Conservation (phyloP, 2,329 filamentous ascomycete species). For the Raffaelea arxii region DNA sequence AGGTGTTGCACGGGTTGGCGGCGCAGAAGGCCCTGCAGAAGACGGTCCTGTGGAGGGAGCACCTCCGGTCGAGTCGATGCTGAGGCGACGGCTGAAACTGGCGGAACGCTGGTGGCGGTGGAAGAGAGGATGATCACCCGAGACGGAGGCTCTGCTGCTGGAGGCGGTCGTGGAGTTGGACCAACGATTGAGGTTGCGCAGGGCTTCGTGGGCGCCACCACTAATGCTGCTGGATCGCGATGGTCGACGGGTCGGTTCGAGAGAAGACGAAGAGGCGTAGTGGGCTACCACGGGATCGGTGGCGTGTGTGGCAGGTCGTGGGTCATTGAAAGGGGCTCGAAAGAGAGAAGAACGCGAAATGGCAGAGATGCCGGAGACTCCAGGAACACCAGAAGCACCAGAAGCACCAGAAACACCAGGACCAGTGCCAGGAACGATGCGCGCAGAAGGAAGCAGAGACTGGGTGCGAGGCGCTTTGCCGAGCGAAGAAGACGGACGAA, state of each 20-base stretch:
- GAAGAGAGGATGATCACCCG: slow-evolving; percentile 14
- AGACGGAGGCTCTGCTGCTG: slow-evolving; percentile 31
- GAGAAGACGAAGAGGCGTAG: slow-evolving; percentile 1
- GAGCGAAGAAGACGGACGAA: neutral
- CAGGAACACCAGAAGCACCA: slow-evolving; percentile 11
- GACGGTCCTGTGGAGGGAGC: neutral
- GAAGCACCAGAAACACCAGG: slow-evolving; percentile 6
- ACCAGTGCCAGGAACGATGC: slow-evolving; percentile 11
- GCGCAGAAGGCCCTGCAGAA: neutral
- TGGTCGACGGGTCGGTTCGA: slow-evolving; percentile 13
- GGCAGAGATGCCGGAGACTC: slow-evolving; percentile 1
- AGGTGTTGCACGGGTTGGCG: slow-evolving; percentile 4
- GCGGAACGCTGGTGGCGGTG: slow-evolving; percentile 19
- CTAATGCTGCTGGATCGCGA: slow-evolving; percentile 27
- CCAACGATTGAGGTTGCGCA: slow-evolving; percentile 42
- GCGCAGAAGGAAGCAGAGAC: slow-evolving; percentile 30
- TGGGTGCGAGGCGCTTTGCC: slow-evolving; percentile 28
- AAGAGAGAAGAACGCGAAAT: neutral
- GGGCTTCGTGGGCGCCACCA: slow-evolving; percentile 30
- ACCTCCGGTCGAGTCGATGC: slow-evolving; percentile 29
- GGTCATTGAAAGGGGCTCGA: slow-evolving; percentile 1
- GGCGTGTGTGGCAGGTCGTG: slow-evolving; percentile 4
- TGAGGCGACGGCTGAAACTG: slow-evolving; percentile 30
- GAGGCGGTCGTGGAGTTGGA: slow-evolving; percentile 44
- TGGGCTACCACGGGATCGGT: slow-evolving; percentile 5